Base-by-base conservation (phyloP, 1,139 yeast species). In the Suhomyces bolitotheri region DNA sequence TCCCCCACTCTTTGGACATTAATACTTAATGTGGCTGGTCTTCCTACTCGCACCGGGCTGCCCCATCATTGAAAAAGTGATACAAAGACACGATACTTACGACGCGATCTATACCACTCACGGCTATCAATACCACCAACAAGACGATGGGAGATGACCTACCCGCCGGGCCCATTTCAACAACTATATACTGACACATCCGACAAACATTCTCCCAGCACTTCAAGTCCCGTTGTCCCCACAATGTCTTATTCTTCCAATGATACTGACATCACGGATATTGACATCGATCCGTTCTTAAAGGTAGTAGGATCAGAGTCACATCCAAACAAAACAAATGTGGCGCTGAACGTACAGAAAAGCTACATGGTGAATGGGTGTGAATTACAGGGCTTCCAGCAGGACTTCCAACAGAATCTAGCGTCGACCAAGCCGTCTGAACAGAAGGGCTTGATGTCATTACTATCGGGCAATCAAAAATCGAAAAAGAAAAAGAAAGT, bases 211-310 rank as follows among this genome's bases (percentile, higher is more conserved):
- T 6, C 20, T 17, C 20, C 20, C 7, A 8, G 20, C 6, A 7
- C 8, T 17, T 6, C 7, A 7, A 8, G 8, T 6, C 22, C 27
- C 4, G 12, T 29, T 4, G 21, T 11, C 7, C n/a, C 33, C 14
- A 29, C 25, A 8, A 38, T 38, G 40, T 39, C 42, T 8, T 31
- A 21, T 25, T 22, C 28, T 16, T 29, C 35, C 17, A 31, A 42
- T 22, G 56, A 53, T 22, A 41, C 48, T 7, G 52, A 46, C 15
- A 25, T 46, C 5, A 50, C 56, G 4, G 56, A 53, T 20, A 38
- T 46, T 8, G 57, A 52, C 25, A 29, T 33, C 10, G 49, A 39
- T 13, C 40, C 49, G n/a, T 27, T 30, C 13, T 11, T 34, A 15
- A 27, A 16, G 17, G 14, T 21, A 16, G 17, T 17, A 12, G 10